Evolutionary conservation across 2,329 filamentous ascomycete genomes (phyloP).

Genomic region (Hymenoscyphus albidus): DNA sequence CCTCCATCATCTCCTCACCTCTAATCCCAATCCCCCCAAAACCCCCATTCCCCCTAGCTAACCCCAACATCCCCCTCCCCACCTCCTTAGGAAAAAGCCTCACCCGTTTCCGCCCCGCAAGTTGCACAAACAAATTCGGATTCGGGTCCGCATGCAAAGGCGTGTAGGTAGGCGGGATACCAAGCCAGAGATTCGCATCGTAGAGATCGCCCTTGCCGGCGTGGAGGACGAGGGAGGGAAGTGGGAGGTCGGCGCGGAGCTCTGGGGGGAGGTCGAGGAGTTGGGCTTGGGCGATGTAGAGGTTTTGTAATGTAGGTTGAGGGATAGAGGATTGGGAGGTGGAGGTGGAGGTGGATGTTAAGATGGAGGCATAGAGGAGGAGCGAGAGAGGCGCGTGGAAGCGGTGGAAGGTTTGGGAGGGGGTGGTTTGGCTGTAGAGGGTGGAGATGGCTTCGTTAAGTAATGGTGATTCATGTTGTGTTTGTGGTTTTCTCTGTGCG

Average conservation of each 20-base stretch:
- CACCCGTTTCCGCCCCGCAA: slow-evolving; percentile 68
- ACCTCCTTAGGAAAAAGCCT: slow-evolving; percentile 63
- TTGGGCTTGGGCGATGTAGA: slow-evolving; percentile 85
- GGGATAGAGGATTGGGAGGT: not conserved
- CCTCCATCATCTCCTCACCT: slow-evolving; percentile 88
- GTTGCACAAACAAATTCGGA: slow-evolving; percentile 84
- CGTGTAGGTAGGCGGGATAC: slow-evolving; percentile 80
- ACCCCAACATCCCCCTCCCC: slow-evolving; percentile 62
- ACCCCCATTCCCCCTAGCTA: slow-evolving; percentile 40
- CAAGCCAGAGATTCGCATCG: slow-evolving; percentile 82
- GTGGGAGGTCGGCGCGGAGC: slow-evolving; percentile 63
- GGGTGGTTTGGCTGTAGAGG: slow-evolving; percentile 8
- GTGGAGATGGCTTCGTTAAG: not conserved
- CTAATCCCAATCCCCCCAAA: slow-evolving; percentile 47
- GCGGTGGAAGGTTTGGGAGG: slow-evolving; percentile 41
- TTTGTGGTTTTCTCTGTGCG: not conserved
- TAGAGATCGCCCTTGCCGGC: slow-evolving; percentile 83
- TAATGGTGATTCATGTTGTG: not conserved
- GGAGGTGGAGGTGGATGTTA: not conserved
- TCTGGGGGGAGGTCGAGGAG: slow-evolving; percentile 62
- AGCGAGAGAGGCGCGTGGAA: slow-evolving; percentile 40
- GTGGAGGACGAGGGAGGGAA: slow-evolving; percentile 57
- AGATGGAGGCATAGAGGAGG: slow-evolving; percentile 23
- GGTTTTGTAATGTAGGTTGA: slow-evolving; percentile 27
- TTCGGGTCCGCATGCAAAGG: slow-evolving; percentile 92